Evolutionary conservation across 148 eudicot genomes (phyloP).

Genomic region (Salicornia ramosissima): DNA sequence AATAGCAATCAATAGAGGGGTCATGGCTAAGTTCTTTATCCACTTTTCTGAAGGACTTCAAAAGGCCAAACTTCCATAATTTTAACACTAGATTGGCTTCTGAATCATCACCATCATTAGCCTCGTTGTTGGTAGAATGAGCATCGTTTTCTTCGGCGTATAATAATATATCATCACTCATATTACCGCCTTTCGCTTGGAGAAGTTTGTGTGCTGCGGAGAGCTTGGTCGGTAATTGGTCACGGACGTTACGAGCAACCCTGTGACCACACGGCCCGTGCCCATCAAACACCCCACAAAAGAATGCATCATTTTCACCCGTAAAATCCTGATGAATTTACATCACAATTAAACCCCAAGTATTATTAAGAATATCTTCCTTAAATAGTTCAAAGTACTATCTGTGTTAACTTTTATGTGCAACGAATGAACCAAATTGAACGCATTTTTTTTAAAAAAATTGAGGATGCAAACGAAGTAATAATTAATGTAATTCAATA

Average conservation of each 20-base stretch:
- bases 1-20: constrained; percentile 60
- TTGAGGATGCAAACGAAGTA: too few species aligned
- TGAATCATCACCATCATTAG: constrained; percentile 3
- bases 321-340: constrained; percentile 68
- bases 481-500: too few species aligned
- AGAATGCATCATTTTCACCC: constrained; percentile 57
- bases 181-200: constrained; percentile 20
- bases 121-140: neutral
- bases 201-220: constrained; percentile 32
- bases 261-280: constrained; percentile 85
- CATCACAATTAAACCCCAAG: too few species aligned
- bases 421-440: too few species aligned
- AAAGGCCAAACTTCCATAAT: constrained; percentile 42
- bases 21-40: constrained; percentile 60
- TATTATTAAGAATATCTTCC: too few species aligned
- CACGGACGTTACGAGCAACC: constrained; percentile 60
- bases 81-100: constrained; percentile 26
- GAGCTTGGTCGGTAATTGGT: constrained; percentile 52
- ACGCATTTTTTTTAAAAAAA: too few species aligned
- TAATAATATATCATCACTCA: constrained; percentile 8
- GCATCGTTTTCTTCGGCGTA: neutral
- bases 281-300: constrained; percentile 86
- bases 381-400: too few species aligned
- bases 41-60: constrained; percentile 49
- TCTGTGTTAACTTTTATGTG: too few species aligned